Evolutionary conservation across 169 alveolate species (phyloP).

Genomic region (Cryptosporidium parvum): DNA sequence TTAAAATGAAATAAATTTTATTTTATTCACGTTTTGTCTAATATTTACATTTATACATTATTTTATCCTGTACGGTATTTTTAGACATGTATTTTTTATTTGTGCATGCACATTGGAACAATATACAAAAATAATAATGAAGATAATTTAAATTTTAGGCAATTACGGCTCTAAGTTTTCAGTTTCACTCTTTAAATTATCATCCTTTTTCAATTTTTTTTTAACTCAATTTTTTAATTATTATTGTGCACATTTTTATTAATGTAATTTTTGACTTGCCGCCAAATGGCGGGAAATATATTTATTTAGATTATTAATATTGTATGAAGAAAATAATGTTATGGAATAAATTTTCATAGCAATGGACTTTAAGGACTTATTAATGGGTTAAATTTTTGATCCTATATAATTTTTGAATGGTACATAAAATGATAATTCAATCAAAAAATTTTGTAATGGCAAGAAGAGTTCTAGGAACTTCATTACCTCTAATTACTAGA

Average conservation of each 20-base stretch:
- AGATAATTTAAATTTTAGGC: background rate
- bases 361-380: background rate
- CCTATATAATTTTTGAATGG: background rate
- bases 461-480: background rate
- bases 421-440: background rate
- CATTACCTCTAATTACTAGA: background rate
- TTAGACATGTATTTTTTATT: background rate
- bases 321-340: background rate
- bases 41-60: background rate
- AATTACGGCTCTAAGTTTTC: too few species aligned
- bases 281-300: background rate
- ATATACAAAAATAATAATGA: background rate
- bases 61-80: conserved; percentile 3
- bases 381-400: background rate
- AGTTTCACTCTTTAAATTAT: background rate
- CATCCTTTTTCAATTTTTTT: background rate
- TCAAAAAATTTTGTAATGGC: background rate
- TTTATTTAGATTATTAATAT: background rate
- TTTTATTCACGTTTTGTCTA: conserved; percentile 14
- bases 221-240: background rate
- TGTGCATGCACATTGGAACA: background rate
- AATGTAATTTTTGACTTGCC: background rate
- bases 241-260: background rate
- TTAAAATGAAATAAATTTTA: background rate
- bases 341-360: too few species aligned